phyloP scores from a whole-genome alignment of 2,329 filamentous ascomycete genomes.

The Trichoderma koningiopsis region DNA sequence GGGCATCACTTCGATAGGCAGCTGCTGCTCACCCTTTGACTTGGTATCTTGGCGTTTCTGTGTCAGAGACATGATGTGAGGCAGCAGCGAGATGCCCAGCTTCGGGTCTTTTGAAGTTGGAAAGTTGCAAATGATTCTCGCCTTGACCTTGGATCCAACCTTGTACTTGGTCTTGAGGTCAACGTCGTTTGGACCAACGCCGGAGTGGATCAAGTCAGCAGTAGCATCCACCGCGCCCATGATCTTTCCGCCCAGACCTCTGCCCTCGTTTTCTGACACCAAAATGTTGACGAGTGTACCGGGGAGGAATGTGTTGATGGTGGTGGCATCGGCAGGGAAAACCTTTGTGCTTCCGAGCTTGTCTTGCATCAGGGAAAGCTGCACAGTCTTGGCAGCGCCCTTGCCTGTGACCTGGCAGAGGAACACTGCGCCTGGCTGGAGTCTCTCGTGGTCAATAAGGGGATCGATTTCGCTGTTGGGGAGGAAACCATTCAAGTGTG shows the following conservation, averaged over 20 bases:
- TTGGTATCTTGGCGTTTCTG: slow-evolving; percentile 43
- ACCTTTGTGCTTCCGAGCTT: slow-evolving; percentile 69
- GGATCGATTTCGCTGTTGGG: slow-evolving; percentile 78
- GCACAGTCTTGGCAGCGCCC: slow-evolving; percentile 77
- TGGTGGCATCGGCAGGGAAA: slow-evolving; percentile 74
- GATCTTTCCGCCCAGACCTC: slow-evolving; percentile 84
- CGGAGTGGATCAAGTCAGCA: slow-evolving; percentile 87
- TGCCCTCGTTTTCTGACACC: slow-evolving; percentile 71
- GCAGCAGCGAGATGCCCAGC: slow-evolving; percentile 82
- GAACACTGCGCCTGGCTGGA: slow-evolving; percentile 83
- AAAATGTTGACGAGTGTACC: slow-evolving; percentile 88
- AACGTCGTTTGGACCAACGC: slow-evolving; percentile 66
- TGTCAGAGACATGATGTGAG: slow-evolving; percentile 73
- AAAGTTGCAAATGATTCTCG: slow-evolving; percentile 85
- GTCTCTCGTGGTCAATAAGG: slow-evolving; percentile 62
- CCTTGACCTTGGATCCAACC: slow-evolving; percentile 80
- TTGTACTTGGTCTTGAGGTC: slow-evolving; percentile 80
- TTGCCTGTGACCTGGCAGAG: slow-evolving; percentile 79
- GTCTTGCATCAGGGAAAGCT: slow-evolving; percentile 74
- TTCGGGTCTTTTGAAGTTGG: slow-evolving; percentile 77
- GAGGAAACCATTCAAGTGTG: slow-evolving; percentile 78
- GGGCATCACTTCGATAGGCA: slow-evolving; percentile 62
- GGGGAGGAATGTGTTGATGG: slow-evolving; percentile 86
- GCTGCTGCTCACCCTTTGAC: slow-evolving; percentile 42
- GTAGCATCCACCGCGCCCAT: slow-evolving; percentile 91